Evolutionary conservation across 2,329 filamentous ascomycete genomes (phyloP).

Genomic region (Pseudogymnoascus pannorum): DNA sequence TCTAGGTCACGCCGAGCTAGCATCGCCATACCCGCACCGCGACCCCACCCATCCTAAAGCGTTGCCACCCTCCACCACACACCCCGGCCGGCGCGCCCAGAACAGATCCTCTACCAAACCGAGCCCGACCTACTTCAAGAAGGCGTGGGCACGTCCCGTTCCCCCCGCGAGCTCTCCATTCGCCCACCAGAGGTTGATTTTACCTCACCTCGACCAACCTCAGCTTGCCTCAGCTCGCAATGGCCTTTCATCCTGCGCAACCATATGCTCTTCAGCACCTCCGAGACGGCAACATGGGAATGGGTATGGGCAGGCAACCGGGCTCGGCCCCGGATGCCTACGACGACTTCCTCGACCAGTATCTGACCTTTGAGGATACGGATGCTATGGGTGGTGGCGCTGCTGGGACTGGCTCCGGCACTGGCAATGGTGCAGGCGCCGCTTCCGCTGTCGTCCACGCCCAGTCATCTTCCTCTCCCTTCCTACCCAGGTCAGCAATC

Average conservation of each 20-base stretch:
- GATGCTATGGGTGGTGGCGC: slow-evolving; percentile 20
- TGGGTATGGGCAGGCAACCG: not conserved
- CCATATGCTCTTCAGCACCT: not conserved
- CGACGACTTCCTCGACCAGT: slow-evolving; percentile 57
- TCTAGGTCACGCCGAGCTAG: not conserved
- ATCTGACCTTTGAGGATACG: slow-evolving; percentile 50
- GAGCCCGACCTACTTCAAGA: not conserved
- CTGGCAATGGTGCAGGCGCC: not conserved
- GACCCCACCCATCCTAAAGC: not conserved
- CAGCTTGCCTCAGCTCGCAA: not conserved
- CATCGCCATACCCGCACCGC: not conserved
- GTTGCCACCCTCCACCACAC: not conserved
- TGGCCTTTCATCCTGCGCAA: not conserved
- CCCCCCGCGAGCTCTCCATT: not conserved
- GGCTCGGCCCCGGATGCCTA: slow-evolving; percentile 37
- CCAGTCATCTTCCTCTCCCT: not conserved
- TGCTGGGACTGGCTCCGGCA: not conserved
- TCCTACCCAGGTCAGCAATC: not conserved
- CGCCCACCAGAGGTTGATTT: not conserved
- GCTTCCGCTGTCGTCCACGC: not conserved
- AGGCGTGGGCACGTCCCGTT: not conserved
- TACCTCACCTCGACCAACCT: not conserved
- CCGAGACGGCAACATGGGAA: not conserved
- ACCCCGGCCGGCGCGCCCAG: not conserved
- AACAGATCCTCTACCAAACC: not conserved